Evolutionary conservation across 140 eudicot species (phyloP), one percentile per base, ranked within the genome.

Genomic region (Erigeron philadelphicus): DNA sequence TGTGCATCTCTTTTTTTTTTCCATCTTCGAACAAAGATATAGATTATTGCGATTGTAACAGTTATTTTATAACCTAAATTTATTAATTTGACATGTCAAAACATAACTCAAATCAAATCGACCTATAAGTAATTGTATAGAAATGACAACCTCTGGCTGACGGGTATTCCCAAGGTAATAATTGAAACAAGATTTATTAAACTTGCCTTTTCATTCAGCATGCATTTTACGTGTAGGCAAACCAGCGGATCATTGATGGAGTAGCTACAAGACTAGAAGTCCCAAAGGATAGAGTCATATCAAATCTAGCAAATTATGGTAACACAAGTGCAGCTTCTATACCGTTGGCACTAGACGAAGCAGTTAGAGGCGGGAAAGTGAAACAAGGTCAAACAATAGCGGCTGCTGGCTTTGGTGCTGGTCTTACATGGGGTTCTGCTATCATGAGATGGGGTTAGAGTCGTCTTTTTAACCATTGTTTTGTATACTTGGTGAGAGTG

Each of bases 291-390:
- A 87, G 90, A 5, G 90, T 86, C 42, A 84, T 93, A 76, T 89
- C 96, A 2, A 93, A 93, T 62, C 68, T 93, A 46, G 95, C 90
- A 38, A 83, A 89, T 46, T 89, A 93, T 49, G 99, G 97, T 0
- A 93, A 93, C 74, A 93, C 99, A 1, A 89, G 97, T 73, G 95
- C 97, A 8, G 99, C 99, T 46, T 88, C 96, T 6, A 92, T 92
- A 56, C 95, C 96, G 0, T 74, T 92, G 76, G 98, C 96, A 2
- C 78, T 93, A 79, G 99, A 89, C 52, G 99, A 93, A 79, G 96
- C 99, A 7, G 94, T 93, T 18, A 80, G 99, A 63, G 77, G 97
- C 43, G 99, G 98, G 79, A 84, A 87, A 78, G 98, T 93, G 44
- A 67, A 84, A 70, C 72, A 85, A 21, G 96, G 98, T 53, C 87